phyloP scores from a whole-genome alignment of 2,329 filamentous ascomycete species.

The Phyllosticta capitalensis region DNA sequence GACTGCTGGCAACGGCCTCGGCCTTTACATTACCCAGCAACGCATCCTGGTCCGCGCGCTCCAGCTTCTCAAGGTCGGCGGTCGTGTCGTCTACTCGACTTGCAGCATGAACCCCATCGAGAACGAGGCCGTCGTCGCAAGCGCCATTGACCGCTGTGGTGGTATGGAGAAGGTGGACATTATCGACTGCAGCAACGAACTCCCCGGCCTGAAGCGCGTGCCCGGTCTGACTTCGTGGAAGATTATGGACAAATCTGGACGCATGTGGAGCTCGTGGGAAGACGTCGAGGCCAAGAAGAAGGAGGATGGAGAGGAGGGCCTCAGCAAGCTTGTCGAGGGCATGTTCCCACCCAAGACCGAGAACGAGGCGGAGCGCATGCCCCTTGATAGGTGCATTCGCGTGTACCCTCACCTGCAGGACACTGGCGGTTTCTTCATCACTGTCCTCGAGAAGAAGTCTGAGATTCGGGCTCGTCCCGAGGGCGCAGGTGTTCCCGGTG shows the following conservation, averaged over 20 bases:
- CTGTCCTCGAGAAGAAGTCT: slow-evolving; percentile 80
- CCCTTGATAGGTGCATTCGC: slow-evolving; percentile 82
- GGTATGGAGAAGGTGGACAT: slow-evolving; percentile 73
- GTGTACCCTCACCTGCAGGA: slow-evolving; percentile 94
- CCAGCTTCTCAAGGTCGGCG: slow-evolving; percentile 92
- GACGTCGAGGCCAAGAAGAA: slow-evolving; percentile 65
- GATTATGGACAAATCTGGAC: slow-evolving; percentile 78
- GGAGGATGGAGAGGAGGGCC: slow-evolving; percentile 35
- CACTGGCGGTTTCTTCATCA: slow-evolving; percentile 96
- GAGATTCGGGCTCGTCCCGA: slow-evolving; percentile 50
- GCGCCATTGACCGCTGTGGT: slow-evolving; percentile 83
- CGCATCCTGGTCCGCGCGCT: slow-evolving; percentile 85
- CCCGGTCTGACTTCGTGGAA: slow-evolving; percentile 76
- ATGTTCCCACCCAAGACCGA: slow-evolving; percentile 68
- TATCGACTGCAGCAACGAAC: slow-evolving; percentile 68
- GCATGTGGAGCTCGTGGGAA: slow-evolving; percentile 71
- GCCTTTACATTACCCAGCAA: slow-evolving; percentile 77
- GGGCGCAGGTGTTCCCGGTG: neutral
- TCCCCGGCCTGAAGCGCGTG: slow-evolving; percentile 66
- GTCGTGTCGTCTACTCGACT: slow-evolving; percentile 92
- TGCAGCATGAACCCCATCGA: slow-evolving; percentile 99
- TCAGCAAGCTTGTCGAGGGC: slow-evolving; percentile 61
- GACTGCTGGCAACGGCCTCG: slow-evolving; percentile 77
- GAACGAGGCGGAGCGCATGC: slow-evolving; percentile 50
- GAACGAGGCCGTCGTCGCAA: slow-evolving; percentile 85